Base-by-base conservation (phyloP, 2,329 filamentous ascomycete species). In the Aspergillus sp. region DNA sequence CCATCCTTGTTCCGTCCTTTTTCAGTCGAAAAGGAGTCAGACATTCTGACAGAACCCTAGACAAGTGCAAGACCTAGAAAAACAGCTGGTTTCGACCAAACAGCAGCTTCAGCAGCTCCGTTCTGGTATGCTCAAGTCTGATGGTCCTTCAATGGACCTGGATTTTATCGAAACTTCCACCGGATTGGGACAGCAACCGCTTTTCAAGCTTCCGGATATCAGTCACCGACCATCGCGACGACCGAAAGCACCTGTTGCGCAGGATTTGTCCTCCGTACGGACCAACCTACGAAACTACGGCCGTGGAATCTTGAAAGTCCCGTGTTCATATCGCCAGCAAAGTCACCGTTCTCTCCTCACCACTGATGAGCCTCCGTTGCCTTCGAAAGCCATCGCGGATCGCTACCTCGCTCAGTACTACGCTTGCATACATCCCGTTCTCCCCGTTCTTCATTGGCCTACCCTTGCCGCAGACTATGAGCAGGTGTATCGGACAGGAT, bases 51-150 rank as follows among this genome's bases (percentile, higher is more conserved):
- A 54, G 17, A n/a, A 38, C 53, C 35, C 41, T 46, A 81, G 79
- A 66, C 93, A 96, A 74, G 88, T 97, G 10, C 93, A 97, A 70
- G 93, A 98, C 66, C 77, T 98, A 22, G 91, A 97, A 71, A 93
- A 89, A 68, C 90, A 96, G 69, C 81, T 96, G 60, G 81, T 86
- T 42, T 80, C 85, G 45, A 79, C 93, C 37, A 87, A 84, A 63
- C 83, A 88, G 49, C 87, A 95, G 66, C 90, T 95, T 60, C 78
- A 75, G 48, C 84, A 83, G 52, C 73, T 95, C 35, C 82, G 82
- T 45, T 82, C 84, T 25, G 80, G 84, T 60, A 70, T 88, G 39
- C 60, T 71, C 35, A 75, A 76, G 46, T 71, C 70, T 35, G 73
- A 74, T 44, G 68, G 70, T n/a, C 19, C 37, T 12, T 55, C 67